Base-by-base conservation (phyloP, 176 grass and related monocot species). In the Musa beccarii region DNA sequence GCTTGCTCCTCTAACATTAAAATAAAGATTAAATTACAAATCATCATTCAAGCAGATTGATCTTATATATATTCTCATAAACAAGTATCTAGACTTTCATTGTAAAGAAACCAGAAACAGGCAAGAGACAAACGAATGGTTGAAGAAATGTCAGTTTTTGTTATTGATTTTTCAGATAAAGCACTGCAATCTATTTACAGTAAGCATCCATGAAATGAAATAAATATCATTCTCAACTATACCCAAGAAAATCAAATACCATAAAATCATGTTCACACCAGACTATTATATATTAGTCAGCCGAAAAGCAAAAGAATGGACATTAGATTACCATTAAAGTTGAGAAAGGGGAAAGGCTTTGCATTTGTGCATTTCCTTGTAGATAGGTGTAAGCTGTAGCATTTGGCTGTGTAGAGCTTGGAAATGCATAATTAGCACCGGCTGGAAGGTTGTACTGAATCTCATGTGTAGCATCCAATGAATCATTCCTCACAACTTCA, bases 391-490 rank as follows among this genome's bases (percentile, higher is more conserved):
- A 84, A 54, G 86, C 76, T 79, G 84, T 54, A 76, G 86, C 75
- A 82, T 69, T 94, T 69, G 90, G 80, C 54, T 92, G 86, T 53
- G 83, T 86, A 0, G 81, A 77, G 66, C 87, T 94, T 20, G 86
- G 78, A 80, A 87, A 94, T 54, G 81, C 53, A 77, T 92, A 83
- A 82, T 80, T 84, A 51, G 94, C 86, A 56, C 80, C 88, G 55
- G 95, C 91, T 71, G 95, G 88, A 57, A 91, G 52, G 49, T 87
- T 89, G 81, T 99, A 99, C 56, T 94, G 86, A 79, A 92, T 80
- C 78, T 76, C 83, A n/a, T 81, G 88, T 65, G 84, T 74, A 66
- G 83, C 64, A 82, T 91, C 88, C 54, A 84, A 76, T 79, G 82
- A 54, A 0, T 91, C 88, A 59, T 78, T 82, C 76, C 84, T 88